A percentile compares a stretch with the other conserved stretches of the same genome.
These are phyloP conservation scores for Nicotiana tabacum DNA, from an alignment of 257 asterid genomes.

Conservation along the genomic window DNA sequence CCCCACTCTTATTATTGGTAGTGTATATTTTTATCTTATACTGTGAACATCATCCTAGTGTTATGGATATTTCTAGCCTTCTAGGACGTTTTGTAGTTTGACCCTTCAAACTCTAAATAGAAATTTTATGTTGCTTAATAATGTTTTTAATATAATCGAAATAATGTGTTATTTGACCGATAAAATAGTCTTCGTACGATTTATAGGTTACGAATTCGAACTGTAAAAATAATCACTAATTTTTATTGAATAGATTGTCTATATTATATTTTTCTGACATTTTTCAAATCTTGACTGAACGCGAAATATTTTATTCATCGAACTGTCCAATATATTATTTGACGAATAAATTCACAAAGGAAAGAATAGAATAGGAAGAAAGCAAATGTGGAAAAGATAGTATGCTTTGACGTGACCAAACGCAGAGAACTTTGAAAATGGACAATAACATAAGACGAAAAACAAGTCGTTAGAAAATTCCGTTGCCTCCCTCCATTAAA, in stretches of 20 bases:
- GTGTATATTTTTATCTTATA: background rate
- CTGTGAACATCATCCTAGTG: background rate
- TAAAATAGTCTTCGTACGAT: too few species aligned
- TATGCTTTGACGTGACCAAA: background rate
- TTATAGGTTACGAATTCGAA: too few species aligned
- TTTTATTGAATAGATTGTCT: fast-evolving
- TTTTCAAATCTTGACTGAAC: too few species aligned
- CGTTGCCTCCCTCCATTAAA: background rate
- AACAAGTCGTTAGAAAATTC: background rate
- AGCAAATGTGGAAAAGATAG: background rate
- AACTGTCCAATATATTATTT: background rate
- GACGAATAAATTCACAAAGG: background rate
- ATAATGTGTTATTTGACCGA: background rate
- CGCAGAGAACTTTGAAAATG: background rate
- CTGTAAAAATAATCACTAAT: too few species aligned
- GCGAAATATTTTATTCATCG: too few species aligned
- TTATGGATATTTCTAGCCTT: background rate
- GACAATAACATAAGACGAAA: background rate
- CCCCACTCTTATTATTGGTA: too few species aligned
- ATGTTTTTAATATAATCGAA: too few species aligned
- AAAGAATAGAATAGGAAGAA: background rate
- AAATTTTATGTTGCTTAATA: background rate
- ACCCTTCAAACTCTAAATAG: background rate
- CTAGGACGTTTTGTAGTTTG: background rate
- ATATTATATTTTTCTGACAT: too few species aligned